Evolutionary conservation across 805 yeast species (phyloP).

Genomic region (Brettanomyces custersianus): DNA sequence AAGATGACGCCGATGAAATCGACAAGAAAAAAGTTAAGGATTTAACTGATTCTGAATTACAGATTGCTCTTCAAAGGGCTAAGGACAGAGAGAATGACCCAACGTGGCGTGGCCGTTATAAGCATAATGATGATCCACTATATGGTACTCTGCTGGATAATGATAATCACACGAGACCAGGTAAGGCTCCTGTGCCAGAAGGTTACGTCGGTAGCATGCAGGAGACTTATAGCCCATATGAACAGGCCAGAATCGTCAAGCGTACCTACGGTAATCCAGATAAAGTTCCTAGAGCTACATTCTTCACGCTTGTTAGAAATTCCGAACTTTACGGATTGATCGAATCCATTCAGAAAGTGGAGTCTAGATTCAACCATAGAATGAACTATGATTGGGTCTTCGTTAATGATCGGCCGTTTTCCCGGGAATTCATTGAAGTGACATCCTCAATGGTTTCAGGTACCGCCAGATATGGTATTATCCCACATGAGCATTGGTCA

Average conservation of each 20-base stretch:
- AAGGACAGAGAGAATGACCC: background rate
- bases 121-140: constrained; percentile 5
- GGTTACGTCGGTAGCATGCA: constrained; percentile 15
- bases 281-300: constrained; percentile 41
- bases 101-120: background rate
- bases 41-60: background rate
- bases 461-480: constrained; percentile 33
- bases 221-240: constrained; percentile 14
- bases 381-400: constrained; percentile 38
- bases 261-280: constrained; percentile 3
- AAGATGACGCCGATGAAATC: background rate
- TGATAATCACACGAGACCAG: constrained; percentile 11
- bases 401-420: constrained; percentile 40
- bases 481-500: constrained; percentile 44
- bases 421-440: constrained; percentile 30
- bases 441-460: constrained; percentile 35
- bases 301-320: constrained; percentile 40
- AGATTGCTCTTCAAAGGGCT: background rate
- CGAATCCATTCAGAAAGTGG: constrained; percentile 30
- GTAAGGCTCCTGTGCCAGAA: constrained; percentile 17
- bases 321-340: constrained; percentile 31
- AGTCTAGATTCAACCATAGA: constrained; percentile 30
- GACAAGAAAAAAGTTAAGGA: background rate
- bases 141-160: constrained; percentile 15
- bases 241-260: constrained; percentile 15